A percentile compares a stretch with the other conserved stretches of the same genome.
phyloP scores from a whole-genome alignment of 805 yeast genomes.

The Lipomyces anomalus region DNA sequence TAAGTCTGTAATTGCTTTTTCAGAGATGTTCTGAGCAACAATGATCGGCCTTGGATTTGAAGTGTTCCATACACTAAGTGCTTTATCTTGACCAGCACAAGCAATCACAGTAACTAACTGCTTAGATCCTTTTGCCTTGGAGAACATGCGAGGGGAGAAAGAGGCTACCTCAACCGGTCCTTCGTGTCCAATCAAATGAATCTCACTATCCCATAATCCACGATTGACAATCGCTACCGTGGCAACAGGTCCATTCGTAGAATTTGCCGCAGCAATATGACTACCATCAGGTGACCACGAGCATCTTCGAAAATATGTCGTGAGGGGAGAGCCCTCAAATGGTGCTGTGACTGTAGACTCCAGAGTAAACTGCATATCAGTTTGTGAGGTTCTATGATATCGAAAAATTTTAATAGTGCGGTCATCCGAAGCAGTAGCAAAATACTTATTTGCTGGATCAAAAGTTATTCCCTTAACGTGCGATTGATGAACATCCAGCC shows the following conservation, averaged over 20 bases:
- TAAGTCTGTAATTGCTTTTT: constrained; percentile 78
- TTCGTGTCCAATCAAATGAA: constrained; percentile 62
- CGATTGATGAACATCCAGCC: constrained; percentile 89
- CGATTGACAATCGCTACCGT: constrained; percentile 55
- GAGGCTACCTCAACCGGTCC: constrained; percentile 62
- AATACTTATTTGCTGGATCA: constrained; percentile 96
- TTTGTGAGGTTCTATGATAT: constrained; percentile 63
- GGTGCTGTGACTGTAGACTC: constrained; percentile 83
- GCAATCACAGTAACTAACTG: constrained; percentile 66
- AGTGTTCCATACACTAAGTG: constrained; percentile 85
- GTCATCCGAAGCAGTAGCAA: constrained; percentile 96
- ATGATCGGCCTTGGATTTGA: constrained; percentile 67
- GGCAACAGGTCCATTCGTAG: constrained; percentile 61
- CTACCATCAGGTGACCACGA: constrained; percentile 78
- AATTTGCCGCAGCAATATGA: constrained; percentile 62
- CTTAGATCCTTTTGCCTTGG: constrained; percentile 31
- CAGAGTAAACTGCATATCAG: constrained; percentile 73
- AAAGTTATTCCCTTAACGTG: constrained; percentile 95
- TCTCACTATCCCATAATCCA: constrained; percentile 61
- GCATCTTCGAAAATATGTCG: constrained; percentile 73
- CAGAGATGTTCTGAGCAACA: constrained; percentile 69
- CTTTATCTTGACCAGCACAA: constrained; percentile 91
- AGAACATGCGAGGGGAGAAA: constrained; percentile 43
- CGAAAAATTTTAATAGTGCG: constrained; percentile 83
- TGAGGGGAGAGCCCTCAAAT: constrained; percentile 79